Conservation (phyloP, 148 eudicot genomes). For the Tetragonia tetragonoides region DNA sequence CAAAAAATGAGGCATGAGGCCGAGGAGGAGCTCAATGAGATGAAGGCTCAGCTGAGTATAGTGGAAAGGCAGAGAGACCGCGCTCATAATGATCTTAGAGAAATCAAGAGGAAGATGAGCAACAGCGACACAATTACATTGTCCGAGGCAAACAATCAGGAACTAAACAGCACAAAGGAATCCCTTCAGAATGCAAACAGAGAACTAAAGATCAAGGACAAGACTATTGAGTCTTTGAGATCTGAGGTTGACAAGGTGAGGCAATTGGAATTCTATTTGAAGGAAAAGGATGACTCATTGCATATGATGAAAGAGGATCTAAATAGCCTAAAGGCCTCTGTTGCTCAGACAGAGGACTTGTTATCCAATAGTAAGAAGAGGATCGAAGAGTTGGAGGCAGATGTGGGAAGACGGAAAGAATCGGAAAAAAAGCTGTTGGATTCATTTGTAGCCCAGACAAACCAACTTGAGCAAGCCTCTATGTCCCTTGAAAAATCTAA, state of each 20-base stretch:
- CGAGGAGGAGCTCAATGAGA: conserved; percentile 48
- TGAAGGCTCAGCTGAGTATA: conserved; percentile 35
- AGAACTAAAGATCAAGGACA: conserved; percentile 41
- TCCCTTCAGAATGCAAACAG: conserved; percentile 23
- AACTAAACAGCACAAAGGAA: conserved; percentile 35
- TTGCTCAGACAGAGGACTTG: conserved; percentile 20
- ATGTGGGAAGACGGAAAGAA: conserved; percentile 40
- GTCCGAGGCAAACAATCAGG: conserved; percentile 15
- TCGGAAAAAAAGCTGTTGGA: conserved; percentile 43
- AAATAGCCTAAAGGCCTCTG: conserved; percentile 23
- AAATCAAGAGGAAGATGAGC: conserved; percentile 33
- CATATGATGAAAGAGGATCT: conserved; percentile 34
- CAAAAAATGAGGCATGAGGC: conserved; percentile 30
- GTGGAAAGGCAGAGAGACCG: conserved; percentile 40
- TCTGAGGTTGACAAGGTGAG: conserved; percentile 41
- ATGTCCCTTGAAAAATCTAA: conserved; percentile 48
- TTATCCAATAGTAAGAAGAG: conserved; percentile 34
- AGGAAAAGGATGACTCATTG: conserved; percentile 35
- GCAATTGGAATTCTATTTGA: conserved; percentile 30
- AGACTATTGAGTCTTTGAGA: conserved; percentile 40
- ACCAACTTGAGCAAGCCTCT: conserved; percentile 48
- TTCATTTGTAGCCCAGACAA: conserved; percentile 33
- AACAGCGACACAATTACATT: conserved; percentile 10
- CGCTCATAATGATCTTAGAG: conserved; percentile 29
- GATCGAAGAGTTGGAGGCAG: conserved; percentile 52